phyloP scores from a whole-genome alignment of 257 asterid genomes.

The Penstemon newberryi region DNA sequence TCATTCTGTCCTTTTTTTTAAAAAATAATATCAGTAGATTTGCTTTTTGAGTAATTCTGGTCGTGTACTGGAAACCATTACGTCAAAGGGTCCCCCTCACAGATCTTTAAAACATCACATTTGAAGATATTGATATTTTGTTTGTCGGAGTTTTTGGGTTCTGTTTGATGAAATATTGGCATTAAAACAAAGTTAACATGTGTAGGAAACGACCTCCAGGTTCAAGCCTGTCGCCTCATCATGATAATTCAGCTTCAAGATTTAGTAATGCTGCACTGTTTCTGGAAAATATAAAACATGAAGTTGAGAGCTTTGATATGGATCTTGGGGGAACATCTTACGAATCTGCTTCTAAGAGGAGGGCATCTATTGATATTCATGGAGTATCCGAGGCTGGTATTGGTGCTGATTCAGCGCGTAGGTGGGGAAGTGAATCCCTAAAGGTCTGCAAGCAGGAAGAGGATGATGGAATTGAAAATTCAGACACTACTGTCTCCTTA shows the following conservation, averaged over 20 bases:
- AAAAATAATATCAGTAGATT: not conserved
- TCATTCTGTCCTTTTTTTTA: not conserved
- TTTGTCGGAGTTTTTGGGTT: not conserved
- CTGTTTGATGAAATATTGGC: slow-evolving; percentile 15
- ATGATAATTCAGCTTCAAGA: slow-evolving; percentile 62
- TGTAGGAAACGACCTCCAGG: slow-evolving; percentile 71
- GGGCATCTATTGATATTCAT: slow-evolving; percentile 44
- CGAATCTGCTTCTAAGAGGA: slow-evolving; percentile 53
- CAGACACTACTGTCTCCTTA: slow-evolving; percentile 64
- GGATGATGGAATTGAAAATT: slow-evolving; percentile 51
- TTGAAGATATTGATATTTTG: too few species aligned
- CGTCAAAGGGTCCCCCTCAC: not conserved
- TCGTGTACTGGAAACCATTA: not conserved
- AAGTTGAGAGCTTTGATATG: slow-evolving; percentile 60
- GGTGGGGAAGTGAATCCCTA: slow-evolving; percentile 65
- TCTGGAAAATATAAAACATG: slow-evolving; percentile 79
- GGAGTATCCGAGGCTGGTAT: slow-evolving; percentile 42
- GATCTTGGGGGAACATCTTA: slow-evolving; percentile 51
- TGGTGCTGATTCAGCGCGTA: slow-evolving; percentile 36
- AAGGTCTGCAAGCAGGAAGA: slow-evolving; percentile 80
- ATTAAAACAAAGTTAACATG: slow-evolving; percentile 19
- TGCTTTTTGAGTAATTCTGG: not conserved
- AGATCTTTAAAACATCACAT: not conserved
- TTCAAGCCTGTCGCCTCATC: slow-evolving; percentile 69
- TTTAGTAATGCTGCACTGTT: slow-evolving; percentile 82